phyloP scores from a whole-genome alignment of 2,329 filamentous ascomycete species.

The Magnaporthales sp. region DNA sequence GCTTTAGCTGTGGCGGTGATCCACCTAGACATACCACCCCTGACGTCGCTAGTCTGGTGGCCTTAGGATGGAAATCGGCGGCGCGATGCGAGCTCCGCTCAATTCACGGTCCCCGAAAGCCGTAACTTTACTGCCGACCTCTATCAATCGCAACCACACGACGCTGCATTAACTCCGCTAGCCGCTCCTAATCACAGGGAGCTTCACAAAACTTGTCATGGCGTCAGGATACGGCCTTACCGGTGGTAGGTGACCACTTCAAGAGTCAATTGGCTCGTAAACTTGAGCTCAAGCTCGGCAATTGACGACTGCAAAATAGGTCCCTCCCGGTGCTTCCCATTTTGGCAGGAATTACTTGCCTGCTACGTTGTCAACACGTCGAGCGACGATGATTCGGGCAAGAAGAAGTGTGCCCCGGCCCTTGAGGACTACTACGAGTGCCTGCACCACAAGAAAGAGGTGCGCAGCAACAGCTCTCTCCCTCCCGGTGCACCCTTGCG shows the following conservation, averaged over 20 bases:
- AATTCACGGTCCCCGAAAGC: background rate
- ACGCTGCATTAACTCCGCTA: background rate
- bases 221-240: slow-evolving; percentile 75
- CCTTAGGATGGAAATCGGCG: slow-evolving; percentile 1
- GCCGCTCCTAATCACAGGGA: slow-evolving; percentile 4
- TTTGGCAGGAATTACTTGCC: slow-evolving; percentile 98
- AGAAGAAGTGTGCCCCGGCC: slow-evolving; percentile 75
- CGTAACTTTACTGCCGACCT: background rate
- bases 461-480: slow-evolving; percentile 26
- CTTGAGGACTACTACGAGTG: slow-evolving; percentile 99
- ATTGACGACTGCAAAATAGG: slow-evolving; percentile 26
- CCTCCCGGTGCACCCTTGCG: background rate
- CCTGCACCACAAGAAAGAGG: slow-evolving; percentile 98
- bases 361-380: slow-evolving; percentile 95
- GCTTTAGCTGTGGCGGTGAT: background rate
- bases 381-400: slow-evolving; percentile 68
- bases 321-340: slow-evolving; percentile 83
- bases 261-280: slow-evolving; percentile 9
- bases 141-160: background rate
- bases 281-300: background rate
- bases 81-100: background rate
- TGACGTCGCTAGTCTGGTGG: slow-evolving; percentile 1
- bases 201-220: slow-evolving; percentile 38
- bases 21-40: background rate
- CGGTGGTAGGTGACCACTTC: slow-evolving; percentile 52